Percentiles rank a stretch among this genome's conserved stretches.
Conservation (phyloP, 176 grass and related monocot genomes). For the Avena sativa region DNA sequence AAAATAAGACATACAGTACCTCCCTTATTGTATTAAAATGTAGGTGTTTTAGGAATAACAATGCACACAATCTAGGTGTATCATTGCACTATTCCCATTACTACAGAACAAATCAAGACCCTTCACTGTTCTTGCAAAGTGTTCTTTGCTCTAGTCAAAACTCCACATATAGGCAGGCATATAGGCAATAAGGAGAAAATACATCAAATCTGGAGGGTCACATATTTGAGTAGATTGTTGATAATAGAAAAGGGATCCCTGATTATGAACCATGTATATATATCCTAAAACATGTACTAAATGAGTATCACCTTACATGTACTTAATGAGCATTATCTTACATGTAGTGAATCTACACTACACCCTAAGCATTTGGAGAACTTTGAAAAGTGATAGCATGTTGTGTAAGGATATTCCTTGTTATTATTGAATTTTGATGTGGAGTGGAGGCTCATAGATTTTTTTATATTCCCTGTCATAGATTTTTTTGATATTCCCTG, state of each 20-base stretch:
- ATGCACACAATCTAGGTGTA: conserved; percentile 45
- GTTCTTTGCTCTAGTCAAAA: conserved; percentile 14
- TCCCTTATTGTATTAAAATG: conserved; percentile 66
- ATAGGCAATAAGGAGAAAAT: background rate
- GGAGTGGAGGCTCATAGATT: no score
- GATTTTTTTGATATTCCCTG: no score
- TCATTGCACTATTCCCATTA: conserved; percentile 12
- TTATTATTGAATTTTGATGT: no score
- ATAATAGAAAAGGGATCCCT: background rate
- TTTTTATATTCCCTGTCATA: no score
- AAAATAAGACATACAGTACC: conserved; percentile 44
- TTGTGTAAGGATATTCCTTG: no score
- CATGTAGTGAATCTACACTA: no score
- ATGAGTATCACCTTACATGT: conserved; percentile 55
- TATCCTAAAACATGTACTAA: conserved; percentile 6
- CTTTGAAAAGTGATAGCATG: no score
- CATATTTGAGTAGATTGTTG: conserved; percentile 8
- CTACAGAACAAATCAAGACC: background rate
- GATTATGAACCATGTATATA: no score
- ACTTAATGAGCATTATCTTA: no score
- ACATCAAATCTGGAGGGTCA: conserved; percentile 1
- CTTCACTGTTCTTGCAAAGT: conserved; percentile 6
- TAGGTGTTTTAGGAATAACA: conserved; percentile 55
- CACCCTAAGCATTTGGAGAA: no score
- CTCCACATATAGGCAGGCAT: conserved; percentile 22